Evolutionary conservation across 148 eudicot genomes (phyloP).

Genomic region (Camellia japonica): DNA sequence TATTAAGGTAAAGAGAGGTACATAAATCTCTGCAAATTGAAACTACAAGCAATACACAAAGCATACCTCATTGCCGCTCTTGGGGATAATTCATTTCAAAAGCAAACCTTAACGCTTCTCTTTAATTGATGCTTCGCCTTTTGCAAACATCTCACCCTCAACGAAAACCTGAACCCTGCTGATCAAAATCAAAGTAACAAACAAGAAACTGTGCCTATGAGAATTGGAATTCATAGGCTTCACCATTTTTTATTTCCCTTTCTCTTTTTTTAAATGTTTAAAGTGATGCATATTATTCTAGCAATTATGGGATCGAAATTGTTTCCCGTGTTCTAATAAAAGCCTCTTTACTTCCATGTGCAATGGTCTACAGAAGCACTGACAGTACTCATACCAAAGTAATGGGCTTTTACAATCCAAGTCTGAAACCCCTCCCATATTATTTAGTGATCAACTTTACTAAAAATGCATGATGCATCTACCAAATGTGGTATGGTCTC

Average conservation of each 20-base stretch:
- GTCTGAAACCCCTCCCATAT: neutral
- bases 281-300: neutral
- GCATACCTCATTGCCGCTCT: neutral
- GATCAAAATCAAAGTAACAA: neutral
- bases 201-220: no score
- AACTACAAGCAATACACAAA: neutral
- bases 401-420: neutral
- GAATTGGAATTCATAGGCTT: neutral
- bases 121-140: neutral
- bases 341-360: neutral
- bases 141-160: neutral
- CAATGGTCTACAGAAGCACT: neutral
- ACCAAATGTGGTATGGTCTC: neutral
- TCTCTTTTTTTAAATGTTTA: neutral
- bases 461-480: neutral
- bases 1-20: neutral
- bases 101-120: neutral
- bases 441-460: neutral
- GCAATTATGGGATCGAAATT: neutral
- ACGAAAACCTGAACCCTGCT: neutral
- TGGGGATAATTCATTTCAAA: neutral
- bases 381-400: neutral
- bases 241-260: neutral
- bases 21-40: constrained; percentile 1
- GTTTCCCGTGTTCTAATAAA: neutral